Evolutionary conservation across 176 grass and related monocot species (phyloP), one percentile per base, ranked within the genome.

Genomic region (Avena insularis): DNA sequence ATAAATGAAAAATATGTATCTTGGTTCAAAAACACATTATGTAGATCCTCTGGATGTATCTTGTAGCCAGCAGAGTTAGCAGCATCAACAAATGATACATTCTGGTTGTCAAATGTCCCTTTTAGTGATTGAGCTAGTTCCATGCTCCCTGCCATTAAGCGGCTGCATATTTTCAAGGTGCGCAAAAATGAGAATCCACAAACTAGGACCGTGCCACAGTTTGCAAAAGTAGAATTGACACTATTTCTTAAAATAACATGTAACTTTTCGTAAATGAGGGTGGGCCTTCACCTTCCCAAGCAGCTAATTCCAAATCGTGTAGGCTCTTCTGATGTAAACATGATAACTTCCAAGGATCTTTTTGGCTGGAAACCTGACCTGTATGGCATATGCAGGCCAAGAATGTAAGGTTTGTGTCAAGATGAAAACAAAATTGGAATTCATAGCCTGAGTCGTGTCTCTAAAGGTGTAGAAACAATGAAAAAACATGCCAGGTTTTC

Each of bases 281-380:
- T 36, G 46, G 68, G 95, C 97, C 97, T 98, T 91, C 94, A 98
- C 97, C 97, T 98, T 91, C 94, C 97, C 90, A 99, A 89, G 71
- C 94, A 99, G 36, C 94, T 94, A 62, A 96, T 96, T 90, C 97
- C 97, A 87, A 99, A 99, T 71, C 94, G 89, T 71, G 97, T 99
- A 60, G 97, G 97, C 80, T 99, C 94, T 77, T 99, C 94, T 21
- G 94, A 99, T 66, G 97, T 99, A 81, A 99, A 99, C 97, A 99
- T 99, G 75, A 99, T 93, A 84, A 99, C 90, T 67, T 96, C 97
- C 89, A 99, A 85, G 60, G 94, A 91, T 73, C 85, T 96, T 89
- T 91, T 96, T 63, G 97, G 94, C 61, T 89, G 85, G 79, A 98
- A 96, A 86, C 80, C 83, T 7, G 89, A 94, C 54, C 94, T 96